phyloP scores from a whole-genome alignment of 371 early-diverging fungal genomes.

The Basidiobolus heterosporus region DNA sequence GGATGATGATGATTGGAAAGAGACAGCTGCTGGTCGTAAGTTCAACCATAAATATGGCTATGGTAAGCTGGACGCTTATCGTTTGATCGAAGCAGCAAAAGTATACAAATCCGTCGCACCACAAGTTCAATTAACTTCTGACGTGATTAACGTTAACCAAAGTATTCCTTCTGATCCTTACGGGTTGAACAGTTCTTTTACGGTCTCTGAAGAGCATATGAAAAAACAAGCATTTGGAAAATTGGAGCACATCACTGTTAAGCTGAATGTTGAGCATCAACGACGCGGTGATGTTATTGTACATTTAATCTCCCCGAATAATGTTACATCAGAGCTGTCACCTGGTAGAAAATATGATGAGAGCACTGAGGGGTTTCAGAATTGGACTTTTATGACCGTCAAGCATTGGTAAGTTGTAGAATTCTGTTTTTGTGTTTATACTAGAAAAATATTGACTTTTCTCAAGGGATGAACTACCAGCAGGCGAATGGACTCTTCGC shows the following conservation, averaged over 20 bases:
- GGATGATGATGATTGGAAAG: constrained; percentile 40
- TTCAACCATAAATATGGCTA: constrained; percentile 84
- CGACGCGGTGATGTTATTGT: constrained; percentile 70
- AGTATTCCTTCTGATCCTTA: constrained; percentile 32
- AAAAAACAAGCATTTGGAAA: constrained; percentile 23
- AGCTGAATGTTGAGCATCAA: constrained; percentile 58
- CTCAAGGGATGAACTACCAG: constrained; percentile 60
- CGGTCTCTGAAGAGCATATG: constrained; percentile 25
- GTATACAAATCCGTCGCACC: constrained; percentile 37
- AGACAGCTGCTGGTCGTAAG: constrained; percentile 35
- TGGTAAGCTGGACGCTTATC: constrained; percentile 75
- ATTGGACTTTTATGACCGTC: constrained; percentile 92
- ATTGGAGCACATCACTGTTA: constrained; percentile 79
- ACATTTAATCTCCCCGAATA: constrained; percentile 49
- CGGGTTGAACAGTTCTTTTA: constrained; percentile 17
- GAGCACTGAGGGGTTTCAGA: constrained; percentile 47
- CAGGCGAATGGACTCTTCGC: constrained; percentile 71
- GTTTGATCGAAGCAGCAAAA: constrained; percentile 64
- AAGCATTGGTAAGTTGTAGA: constrained; percentile 71
- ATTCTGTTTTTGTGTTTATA: constrained; percentile 2
- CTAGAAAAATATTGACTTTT: neutral
- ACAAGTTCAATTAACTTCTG: constrained; percentile 35
- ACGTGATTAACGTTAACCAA: constrained; percentile 19
- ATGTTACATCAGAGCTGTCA: constrained; percentile 46
- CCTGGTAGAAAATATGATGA: constrained; percentile 44